These are phyloP conservation scores for Xenosphaeropsis pyriputrescens DNA, from an alignment of 2,329 filamentous ascomycete genomes.

Conservation along the genomic window DNA sequence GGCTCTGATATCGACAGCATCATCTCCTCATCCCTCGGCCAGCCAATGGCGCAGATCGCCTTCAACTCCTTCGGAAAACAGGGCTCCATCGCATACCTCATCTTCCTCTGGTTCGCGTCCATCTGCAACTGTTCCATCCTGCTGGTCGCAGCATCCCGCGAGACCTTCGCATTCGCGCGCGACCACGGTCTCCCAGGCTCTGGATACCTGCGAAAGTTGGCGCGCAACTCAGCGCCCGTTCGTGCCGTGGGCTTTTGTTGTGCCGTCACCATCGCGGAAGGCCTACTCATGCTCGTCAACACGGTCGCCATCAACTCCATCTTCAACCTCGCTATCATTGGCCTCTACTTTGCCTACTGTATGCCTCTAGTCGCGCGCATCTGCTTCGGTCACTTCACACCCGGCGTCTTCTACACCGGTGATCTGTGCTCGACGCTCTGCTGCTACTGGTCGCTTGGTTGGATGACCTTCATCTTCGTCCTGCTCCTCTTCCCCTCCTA, in stretches of 20 bases:
- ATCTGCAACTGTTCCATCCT: slow-evolving; percentile 18
- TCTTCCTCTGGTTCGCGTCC: slow-evolving; percentile 14
- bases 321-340: slow-evolving; percentile 19
- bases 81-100: slow-evolving; percentile 11
- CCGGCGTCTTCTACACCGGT: slow-evolving; percentile 18
- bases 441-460: slow-evolving; percentile 12
- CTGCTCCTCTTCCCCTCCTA: slow-evolving; percentile 15
- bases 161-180: slow-evolving; percentile 17
- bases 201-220: slow-evolving; percentile 13
- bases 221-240: slow-evolving; percentile 14
- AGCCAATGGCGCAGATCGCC: slow-evolving; percentile 6
- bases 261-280: slow-evolving; percentile 13
- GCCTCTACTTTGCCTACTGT: slow-evolving; percentile 19
- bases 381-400: slow-evolving; percentile 14
- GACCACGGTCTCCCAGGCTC: slow-evolving; percentile 18
- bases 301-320: slow-evolving; percentile 18
- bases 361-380: slow-evolving; percentile 17
- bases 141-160: slow-evolving; percentile 17
- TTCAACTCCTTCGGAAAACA: slow-evolving; percentile 5
- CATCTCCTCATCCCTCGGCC: slow-evolving; percentile 3
- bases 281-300: slow-evolving; percentile 18
- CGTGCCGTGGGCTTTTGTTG: slow-evolving; percentile 16
- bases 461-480: slow-evolving; percentile 19
- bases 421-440: slow-evolving; percentile 11
- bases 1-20: slow-evolving; percentile 4